Conservation (phyloP, 2,329 filamentous ascomycete species). For the Davidsoniella virescens region DNA sequence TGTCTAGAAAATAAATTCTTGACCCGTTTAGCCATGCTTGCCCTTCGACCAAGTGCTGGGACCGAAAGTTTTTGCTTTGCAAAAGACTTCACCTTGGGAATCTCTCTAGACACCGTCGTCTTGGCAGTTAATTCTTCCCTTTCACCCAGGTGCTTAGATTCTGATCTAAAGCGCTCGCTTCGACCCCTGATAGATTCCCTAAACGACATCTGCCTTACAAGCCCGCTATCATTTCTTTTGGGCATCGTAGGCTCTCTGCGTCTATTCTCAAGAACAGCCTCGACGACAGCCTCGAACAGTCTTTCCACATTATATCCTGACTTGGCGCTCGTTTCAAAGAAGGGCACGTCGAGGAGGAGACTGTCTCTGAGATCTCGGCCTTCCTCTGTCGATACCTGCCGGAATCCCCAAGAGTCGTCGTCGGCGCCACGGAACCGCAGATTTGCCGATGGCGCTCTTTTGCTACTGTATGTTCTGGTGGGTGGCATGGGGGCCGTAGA, state of each 20-base stretch:
- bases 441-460: too few relatives aligned
- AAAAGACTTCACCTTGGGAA: too few relatives aligned
- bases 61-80: too few relatives aligned
- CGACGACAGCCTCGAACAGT: conserved; percentile 47
- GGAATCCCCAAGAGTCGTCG: conserved; percentile 9
- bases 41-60: neutral
- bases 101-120: too few relatives aligned
- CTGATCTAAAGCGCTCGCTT: too few relatives aligned
- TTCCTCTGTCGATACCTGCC: conserved; percentile 26
- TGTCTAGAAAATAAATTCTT: neutral
- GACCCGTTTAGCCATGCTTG: neutral
- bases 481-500: neutral
- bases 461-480: too few relatives aligned
- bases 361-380: conserved; percentile 42
- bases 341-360: conserved; percentile 47
- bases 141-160: too few relatives aligned
- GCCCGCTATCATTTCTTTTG: too few relatives aligned
- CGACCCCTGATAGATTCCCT: too few relatives aligned
- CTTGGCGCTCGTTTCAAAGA: conserved; percentile 60
- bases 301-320: conserved; percentile 52
- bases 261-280: conserved; percentile 3
- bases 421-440: neutral
- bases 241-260: too few relatives aligned
- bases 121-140: too few relatives aligned
- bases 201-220: too few relatives aligned